A percentile compares a stretch with the other conserved stretches of the same genome.
These are phyloP conservation scores for Lactifluus pinguis DNA, from an alignment of 768 basidiomycete species.

Conservation along the genomic window DNA sequence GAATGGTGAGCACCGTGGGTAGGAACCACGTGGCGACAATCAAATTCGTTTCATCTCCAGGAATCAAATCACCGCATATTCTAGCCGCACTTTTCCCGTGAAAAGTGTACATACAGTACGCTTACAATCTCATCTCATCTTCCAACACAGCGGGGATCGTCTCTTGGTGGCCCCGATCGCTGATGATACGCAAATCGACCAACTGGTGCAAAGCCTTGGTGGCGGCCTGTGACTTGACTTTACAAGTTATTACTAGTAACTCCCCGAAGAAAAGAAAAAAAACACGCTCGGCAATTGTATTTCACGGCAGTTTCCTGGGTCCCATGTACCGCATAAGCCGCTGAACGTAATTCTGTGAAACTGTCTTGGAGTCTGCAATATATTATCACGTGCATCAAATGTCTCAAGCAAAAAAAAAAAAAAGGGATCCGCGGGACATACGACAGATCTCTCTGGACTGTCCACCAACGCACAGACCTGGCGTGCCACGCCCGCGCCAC, in stretches of 20 bases:
- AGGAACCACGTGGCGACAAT: neutral
- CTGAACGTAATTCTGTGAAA: neutral
- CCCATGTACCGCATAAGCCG: neutral
- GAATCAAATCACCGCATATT: neutral
- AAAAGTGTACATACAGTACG: neutral
- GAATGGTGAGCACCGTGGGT: neutral
- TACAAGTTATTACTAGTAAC: too few species aligned
- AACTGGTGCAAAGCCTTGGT: neutral
- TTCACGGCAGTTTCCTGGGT: neutral
- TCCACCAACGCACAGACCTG: neutral
- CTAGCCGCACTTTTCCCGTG: neutral
- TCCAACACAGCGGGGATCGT: neutral
- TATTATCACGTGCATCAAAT: neutral
- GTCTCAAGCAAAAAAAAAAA: neutral
- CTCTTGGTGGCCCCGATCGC: neutral
- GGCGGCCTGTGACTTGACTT: neutral
- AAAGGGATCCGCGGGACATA: neutral
- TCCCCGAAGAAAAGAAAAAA: too few species aligned
- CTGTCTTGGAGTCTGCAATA: neutral
- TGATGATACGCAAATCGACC: neutral
- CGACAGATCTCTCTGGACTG: neutral
- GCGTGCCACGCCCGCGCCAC: slow-evolving; percentile 30
- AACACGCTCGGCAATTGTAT: neutral
- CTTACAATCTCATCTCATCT: neutral
- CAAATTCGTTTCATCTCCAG: neutral